Base-by-base conservation (phyloP, 179 eudicot species). In the Carnegiea gigantea region DNA sequence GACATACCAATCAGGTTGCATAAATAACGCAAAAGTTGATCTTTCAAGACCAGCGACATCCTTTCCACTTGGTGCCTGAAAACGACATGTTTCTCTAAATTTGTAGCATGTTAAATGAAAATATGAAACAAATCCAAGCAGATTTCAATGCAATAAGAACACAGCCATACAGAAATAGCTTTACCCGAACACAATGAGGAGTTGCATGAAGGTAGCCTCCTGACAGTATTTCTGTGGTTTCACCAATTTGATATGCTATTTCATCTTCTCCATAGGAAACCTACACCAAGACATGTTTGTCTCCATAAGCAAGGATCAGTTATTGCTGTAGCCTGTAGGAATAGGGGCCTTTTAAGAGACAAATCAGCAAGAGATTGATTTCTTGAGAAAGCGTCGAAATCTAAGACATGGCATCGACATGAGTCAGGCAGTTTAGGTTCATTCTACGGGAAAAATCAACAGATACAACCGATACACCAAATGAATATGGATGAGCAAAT, bases 1-100 rank as follows among this genome's bases (percentile, higher is more conserved):
- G 21, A 70, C 83, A 36, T 92, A 95, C 98, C 99, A 95, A 84
- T 95, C 94, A 82, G 99, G 99, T 89, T 95, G 99, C 99, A 93
- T 95, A 84, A 95, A 95, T 74, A 95, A 86, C 57, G 99, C 99
- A 88, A 93, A 95, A 10, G 99, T 95, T 12, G 99, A 90, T 51
- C 99, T 93, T 72, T 94, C 99, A 82, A 95, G 84, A 24, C 92
- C 97, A 76, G 84, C 85, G 76, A 91, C 92, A 43, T 83, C 92
- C 86, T 85, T 86, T 57, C 92, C 95, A 26, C 59, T 88, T 23
- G 99, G 95, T 85, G 99, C 99, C 98, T 95, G 83, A 75, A 78
- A 82, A 82, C 51, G 30, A n/a, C 21, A 48, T 21, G 21, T 28
- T 65, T 76, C 38, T 71, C 57, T 21, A 49, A 76, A 72, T 33